Evolutionary conservation across 164 flowering plant genomes (phyloP).

Genomic region (Cinnamomum chago): DNA sequence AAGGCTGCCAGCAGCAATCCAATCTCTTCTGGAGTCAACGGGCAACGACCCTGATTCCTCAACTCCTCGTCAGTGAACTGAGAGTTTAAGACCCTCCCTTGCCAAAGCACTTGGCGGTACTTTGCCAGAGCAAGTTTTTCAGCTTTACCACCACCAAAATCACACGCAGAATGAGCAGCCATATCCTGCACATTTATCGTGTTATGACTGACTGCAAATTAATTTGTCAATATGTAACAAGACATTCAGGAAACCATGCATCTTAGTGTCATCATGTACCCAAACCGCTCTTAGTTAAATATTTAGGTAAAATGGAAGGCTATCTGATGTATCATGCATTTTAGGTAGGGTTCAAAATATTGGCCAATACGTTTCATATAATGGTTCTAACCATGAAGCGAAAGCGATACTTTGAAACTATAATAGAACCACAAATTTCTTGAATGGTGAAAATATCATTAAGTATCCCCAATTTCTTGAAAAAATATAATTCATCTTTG

Average conservation of each 20-base stretch:
- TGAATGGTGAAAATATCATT: no score
- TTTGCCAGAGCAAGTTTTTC: constrained; percentile 91
- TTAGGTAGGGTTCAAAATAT: not conserved
- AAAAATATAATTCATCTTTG: no score
- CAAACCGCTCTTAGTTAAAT: not conserved
- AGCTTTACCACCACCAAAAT: constrained; percentile 98
- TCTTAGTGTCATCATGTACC: not conserved
- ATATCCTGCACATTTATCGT: constrained; percentile 56
- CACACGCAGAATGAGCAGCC: constrained; percentile 99
- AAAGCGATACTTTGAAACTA: no score
- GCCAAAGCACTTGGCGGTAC: constrained; percentile 88
- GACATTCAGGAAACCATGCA: not conserved
- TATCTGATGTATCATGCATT: not conserved
- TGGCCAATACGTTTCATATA: not conserved
- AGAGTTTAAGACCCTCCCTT: constrained; percentile 90
- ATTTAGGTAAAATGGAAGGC: not conserved
- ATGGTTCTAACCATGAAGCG: no score
- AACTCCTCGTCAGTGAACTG: constrained; percentile 94
- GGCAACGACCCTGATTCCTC: constrained; percentile 90
- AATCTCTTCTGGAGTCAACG: constrained; percentile 97
- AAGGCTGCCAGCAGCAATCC: constrained; percentile 86
- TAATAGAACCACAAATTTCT: no score
- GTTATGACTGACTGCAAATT: not conserved
- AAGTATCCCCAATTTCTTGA: no score
- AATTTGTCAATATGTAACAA: not conserved